Conservation (phyloP, 352 stramenopile genomes). For the Phytophthora sansomeana region DNA sequence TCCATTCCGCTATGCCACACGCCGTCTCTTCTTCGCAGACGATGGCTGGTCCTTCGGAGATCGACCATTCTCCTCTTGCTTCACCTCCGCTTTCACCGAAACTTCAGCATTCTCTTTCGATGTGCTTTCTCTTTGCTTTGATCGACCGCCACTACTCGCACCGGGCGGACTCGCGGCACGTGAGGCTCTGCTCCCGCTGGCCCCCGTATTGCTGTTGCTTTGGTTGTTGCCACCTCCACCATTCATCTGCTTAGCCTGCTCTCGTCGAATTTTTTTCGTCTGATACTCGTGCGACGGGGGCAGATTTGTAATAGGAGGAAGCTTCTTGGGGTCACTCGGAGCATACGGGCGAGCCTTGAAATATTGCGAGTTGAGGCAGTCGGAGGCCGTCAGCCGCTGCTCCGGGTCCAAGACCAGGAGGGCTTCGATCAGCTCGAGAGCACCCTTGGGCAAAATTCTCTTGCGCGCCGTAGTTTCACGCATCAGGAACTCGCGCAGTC, state of each 20-base stretch:
- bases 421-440: slow-evolving; percentile 93
- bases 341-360: slow-evolving; percentile 89
- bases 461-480: slow-evolving; percentile 77
- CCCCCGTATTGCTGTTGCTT: slow-evolving; percentile 42
- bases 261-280: slow-evolving; percentile 90
- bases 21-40: slow-evolving; percentile 63
- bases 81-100: slow-evolving; percentile 40
- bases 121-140: slow-evolving; percentile 7
- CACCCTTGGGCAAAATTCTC: slow-evolving; percentile 82
- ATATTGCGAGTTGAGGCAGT: slow-evolving; percentile 94
- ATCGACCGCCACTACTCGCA: slow-evolving; percentile 31
- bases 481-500: slow-evolving; percentile 78
- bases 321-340: slow-evolving; percentile 63
- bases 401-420: slow-evolving; percentile 96
- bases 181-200: slow-evolving; percentile 28
- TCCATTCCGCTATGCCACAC: slow-evolving; percentile 47
- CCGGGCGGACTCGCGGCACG: slow-evolving; percentile 27
- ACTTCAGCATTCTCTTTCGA: slow-evolving; percentile 30
- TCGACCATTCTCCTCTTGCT: slow-evolving; percentile 32
- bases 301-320: slow-evolving; percentile 78
- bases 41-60: slow-evolving; percentile 21
- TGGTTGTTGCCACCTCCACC: slow-evolving; percentile 52
- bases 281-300: slow-evolving; percentile 89
- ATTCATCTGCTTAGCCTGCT: slow-evolving; percentile 78
- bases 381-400: slow-evolving; percentile 91